Conservation (phyloP, 345 rosid species). For the Melaleuca quinquenervia region DNA sequence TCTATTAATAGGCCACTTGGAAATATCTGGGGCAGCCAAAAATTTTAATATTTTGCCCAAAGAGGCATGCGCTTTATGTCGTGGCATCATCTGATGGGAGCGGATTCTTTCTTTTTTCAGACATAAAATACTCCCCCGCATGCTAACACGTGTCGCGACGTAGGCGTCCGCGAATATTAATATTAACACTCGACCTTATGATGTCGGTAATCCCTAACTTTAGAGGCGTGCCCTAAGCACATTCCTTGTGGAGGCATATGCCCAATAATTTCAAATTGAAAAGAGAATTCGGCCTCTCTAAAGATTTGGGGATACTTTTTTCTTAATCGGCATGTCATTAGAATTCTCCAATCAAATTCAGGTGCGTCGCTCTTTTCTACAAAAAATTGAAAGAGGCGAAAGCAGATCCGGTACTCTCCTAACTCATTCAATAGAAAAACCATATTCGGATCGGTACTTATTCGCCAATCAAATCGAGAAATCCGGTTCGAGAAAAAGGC, state of each 20-base stretch:
- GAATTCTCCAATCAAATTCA: neutral
- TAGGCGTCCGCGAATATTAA: neutral
- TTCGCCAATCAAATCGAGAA: neutral
- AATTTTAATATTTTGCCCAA: neutral
- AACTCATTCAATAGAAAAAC: rapidly evolving
- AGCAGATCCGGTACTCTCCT: rapidly evolving
- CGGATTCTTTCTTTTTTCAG: neutral
- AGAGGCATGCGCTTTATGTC: neutral
- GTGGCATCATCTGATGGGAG: neutral
- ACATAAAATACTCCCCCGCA: neutral
- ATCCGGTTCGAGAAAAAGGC: neutral
- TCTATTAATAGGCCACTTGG: neutral
- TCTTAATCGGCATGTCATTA: neutral
- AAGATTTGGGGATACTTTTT: too few relatives aligned
- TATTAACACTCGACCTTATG: neutral
- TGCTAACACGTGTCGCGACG: neutral
- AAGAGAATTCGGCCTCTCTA: neutral
- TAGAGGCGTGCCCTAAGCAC: neutral
- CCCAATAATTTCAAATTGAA: neutral
- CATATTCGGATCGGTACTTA: neutral
- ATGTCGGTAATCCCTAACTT: neutral
- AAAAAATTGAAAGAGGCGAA: neutral
- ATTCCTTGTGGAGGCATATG: neutral
- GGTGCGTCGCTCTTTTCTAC: neutral
- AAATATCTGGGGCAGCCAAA: neutral